Base-by-base conservation (phyloP, 1,284 basidiomycete genomes). In the Cryptococcus depauperatus region DNA sequence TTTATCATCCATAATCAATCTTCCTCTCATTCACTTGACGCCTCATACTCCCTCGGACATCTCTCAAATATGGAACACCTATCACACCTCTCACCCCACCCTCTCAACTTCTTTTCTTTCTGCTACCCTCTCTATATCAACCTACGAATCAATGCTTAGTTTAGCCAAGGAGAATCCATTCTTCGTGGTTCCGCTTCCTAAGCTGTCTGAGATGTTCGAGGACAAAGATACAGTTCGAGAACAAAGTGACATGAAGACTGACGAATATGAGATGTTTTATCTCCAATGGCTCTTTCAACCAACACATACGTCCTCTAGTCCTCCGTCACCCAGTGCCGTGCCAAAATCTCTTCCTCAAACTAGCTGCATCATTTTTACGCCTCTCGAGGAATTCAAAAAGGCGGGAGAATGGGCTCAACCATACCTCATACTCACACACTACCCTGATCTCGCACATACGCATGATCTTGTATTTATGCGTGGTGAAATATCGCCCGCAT, bases 301-400 rank as follows among this genome's bases (percentile, higher is more conserved):
- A 4, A 65, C 77, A 1, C 83, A 84, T 2, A 72, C 74, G 9
- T 42, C 50, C 1, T 47, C n/a, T 59, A 72, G n/a, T 76, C 80
- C 37, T 35, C 60, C 33, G 57, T 6, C 60, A 59, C 11, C 56
- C 56, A 14, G 54, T 60, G 71, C 18, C 77, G 80, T 56, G 59
- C 60, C 46, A 51, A 65, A 47, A 55, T 40, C 68, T 51, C 65
- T 49, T 55, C 73, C 38, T 42, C 62, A 46, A 33, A 70, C 66
- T 2, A 67, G 72, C 2, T 73, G 89, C 1, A 76, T 93, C 33
- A 77, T 98, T 42, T 95, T 95, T 73, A 93, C 93, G 0, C 86
- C 93, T 4, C 76, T 97, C 41, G 84, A 87, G 56, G 93, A 97
- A 73, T 98, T 90, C 78, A 95, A 97, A 71, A 74, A 82, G 47